Percentiles rank a stretch among this genome's conserved stretches.
These are phyloP conservation scores for Hypoxylon sp. DNA, from an alignment of 2,329 filamentous ascomycete species.

Conservation along the genomic window DNA sequence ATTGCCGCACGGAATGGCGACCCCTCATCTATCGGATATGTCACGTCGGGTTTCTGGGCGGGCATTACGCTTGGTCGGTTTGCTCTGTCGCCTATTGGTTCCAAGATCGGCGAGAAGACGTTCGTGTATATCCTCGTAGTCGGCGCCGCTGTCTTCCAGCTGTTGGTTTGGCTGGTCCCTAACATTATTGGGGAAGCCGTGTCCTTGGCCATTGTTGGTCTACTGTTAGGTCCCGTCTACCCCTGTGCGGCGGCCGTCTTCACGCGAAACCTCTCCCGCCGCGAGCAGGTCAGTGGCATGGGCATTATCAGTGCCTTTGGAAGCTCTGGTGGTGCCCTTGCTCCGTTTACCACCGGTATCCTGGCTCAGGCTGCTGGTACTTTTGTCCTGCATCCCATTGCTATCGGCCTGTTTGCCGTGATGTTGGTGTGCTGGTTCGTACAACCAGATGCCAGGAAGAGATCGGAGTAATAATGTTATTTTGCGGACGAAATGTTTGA, in stretches of 20 bases:
- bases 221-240: conserved; percentile 84
- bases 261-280: conserved; percentile 70
- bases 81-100: conserved; percentile 75
- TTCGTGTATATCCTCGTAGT: conserved; percentile 75
- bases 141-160: conserved; percentile 76
- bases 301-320: conserved; percentile 79
- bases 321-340: conserved; percentile 76
- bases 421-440: conserved; percentile 78
- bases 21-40: conserved; percentile 81
- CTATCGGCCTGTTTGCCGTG: conserved; percentile 73
- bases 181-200: conserved; percentile 81
- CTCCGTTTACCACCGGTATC: conserved; percentile 76
- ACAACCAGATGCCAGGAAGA: conserved; percentile 71
- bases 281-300: conserved; percentile 74
- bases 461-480: conserved; percentile 64
- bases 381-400: conserved; percentile 77
- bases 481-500: neutral
- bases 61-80: conserved; percentile 85
- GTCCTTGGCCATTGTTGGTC: conserved; percentile 77
- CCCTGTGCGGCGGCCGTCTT: conserved; percentile 79
- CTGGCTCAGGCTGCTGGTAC: conserved; percentile 74
- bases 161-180: conserved; percentile 84
- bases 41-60: conserved; percentile 79
- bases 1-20: conserved; percentile 80
- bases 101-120: conserved; percentile 77